Base-by-base conservation (phyloP, 2,329 filamentous ascomycete genomes). In the Paradendryphiella salina region DNA sequence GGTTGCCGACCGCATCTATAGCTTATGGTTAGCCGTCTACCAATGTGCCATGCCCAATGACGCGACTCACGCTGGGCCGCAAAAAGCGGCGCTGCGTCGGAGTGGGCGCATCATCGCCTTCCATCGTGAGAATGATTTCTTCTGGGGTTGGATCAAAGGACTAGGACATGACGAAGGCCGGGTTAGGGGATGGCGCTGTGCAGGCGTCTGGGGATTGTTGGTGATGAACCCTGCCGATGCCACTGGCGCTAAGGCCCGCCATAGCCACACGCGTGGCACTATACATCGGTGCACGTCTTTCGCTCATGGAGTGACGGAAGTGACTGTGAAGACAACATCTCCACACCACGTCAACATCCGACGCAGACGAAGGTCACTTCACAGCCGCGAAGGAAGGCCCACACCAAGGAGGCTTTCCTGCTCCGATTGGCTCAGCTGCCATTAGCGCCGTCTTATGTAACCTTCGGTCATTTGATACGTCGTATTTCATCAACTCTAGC, bases 1-100 rank as follows among this genome's bases (percentile, higher is more conserved):
- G 36, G 90, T 94, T 59, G 89, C 89, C 70, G 93, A 88, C 60
- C 88, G 86, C 54, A 95, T 80, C 81, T 91, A 63, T 47, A 31
- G 34, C 6, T 5, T 50, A 5, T 45, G 47, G 64, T 72, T 23
- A 69, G 63, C 52, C 49, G 37, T 50, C 29, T 17, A 34, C 31
- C 31, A 14, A 21, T 5, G 32, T 26, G 13, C 11, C 28, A 9
- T 10, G 31, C 29, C 42, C 28, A 14, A 34, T 32, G 52, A 51
- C 48, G 40, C 44, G 40, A 31, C 70, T 61, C 70, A 74, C 72
- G 46, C 57, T 72, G 43, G 69, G 69, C 51, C 72, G 66, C 55
- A 68, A 39, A 49, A 63, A 71, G 56, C 72, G 72, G 64, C 69
- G 69, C 46, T 67, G 64, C 20, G 66, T 64, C 57, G 62, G 60